These are phyloP conservation scores for Nakaseomyces kungkrabaensis DNA, from an alignment of 1,139 yeast genomes.

Conservation along the genomic window DNA sequence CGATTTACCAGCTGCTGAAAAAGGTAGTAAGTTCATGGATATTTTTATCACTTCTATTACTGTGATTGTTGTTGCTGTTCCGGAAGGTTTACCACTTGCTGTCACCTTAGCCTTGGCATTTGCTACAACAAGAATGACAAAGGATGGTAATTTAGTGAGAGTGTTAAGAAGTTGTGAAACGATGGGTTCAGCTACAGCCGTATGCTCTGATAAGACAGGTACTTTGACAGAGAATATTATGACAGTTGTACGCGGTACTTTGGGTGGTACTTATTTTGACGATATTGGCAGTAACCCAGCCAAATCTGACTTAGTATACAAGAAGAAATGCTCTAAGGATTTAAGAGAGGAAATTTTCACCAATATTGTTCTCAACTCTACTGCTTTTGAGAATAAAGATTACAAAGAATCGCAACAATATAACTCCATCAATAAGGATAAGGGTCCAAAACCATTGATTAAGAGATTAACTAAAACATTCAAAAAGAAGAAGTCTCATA, in stretches of 20 bases:
- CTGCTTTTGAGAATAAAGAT: constrained; percentile 68
- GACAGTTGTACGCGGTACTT: constrained; percentile 73
- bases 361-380: constrained; percentile 69
- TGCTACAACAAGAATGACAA: constrained; percentile 97
- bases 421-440: constrained; percentile 6
- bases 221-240: constrained; percentile 87
- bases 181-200: constrained; percentile 97
- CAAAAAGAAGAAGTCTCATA: background rate
- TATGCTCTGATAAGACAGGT: constrained; percentile 96
- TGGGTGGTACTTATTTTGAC: constrained; percentile 38
- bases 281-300: constrained; percentile 17
- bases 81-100: constrained; percentile 95
- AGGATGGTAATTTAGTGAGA: constrained; percentile 91
- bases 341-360: constrained; percentile 38
- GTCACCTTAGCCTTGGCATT: constrained; percentile 93
- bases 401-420: constrained; percentile 12
- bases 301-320: constrained; percentile 30
- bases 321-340: constrained; percentile 20
- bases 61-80: constrained; percentile 92
- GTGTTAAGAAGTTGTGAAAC: constrained; percentile 92
- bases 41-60: constrained; percentile 87
- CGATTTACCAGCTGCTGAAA: constrained; percentile 49
- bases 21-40: constrained; percentile 76
- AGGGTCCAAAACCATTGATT: background rate
- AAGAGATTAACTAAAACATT: background rate